Conservation (phyloP, 2,329 filamentous ascomycete species). For the Fusarium annulatum region DNA sequence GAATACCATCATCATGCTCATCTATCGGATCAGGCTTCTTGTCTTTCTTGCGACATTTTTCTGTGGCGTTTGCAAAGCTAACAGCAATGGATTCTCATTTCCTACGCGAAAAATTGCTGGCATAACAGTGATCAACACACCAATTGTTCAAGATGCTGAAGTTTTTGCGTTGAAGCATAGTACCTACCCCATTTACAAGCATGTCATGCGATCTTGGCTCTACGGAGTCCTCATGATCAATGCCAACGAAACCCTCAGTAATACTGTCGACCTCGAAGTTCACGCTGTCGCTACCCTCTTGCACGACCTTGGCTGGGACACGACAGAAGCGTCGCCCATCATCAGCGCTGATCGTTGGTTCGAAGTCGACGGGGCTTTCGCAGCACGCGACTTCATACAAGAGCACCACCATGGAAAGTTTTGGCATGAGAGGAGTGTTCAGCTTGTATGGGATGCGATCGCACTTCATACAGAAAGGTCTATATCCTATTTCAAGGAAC, state of each 20-base stretch:
- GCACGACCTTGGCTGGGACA: slow-evolving; percentile 27
- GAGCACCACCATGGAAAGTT: background rate
- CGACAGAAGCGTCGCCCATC: background rate
- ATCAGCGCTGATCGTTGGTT: slow-evolving; percentile 11
- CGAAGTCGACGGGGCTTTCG: slow-evolving; percentile 20
- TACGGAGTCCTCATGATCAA: slow-evolving; percentile 9
- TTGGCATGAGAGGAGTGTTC: background rate
- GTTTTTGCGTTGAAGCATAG: slow-evolving; percentile 1
- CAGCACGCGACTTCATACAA: slow-evolving; percentile 5
- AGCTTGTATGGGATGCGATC: slow-evolving; percentile 21
- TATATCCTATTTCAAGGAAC: slow-evolving; percentile 18
- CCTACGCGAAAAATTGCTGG: background rate
- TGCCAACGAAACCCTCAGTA: slow-evolving; percentile 3
- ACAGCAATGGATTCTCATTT: accelerated
- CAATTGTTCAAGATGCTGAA: slow-evolving; percentile 8
- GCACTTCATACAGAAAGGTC: slow-evolving; percentile 16
- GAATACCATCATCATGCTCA: background rate
- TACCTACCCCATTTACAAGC: slow-evolving; percentile 18
- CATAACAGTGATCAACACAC: slow-evolving; percentile 4
- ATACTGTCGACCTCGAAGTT: background rate
- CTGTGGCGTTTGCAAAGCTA: background rate
- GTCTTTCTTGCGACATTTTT: accelerated
- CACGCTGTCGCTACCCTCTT: slow-evolving; percentile 21
- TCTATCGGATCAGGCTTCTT: accelerated
- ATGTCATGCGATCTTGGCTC: slow-evolving; percentile 22